These are phyloP conservation scores for Triticum urartu DNA, from an alignment of 176 grass and related monocot genomes.

Conservation along the genomic window DNA sequence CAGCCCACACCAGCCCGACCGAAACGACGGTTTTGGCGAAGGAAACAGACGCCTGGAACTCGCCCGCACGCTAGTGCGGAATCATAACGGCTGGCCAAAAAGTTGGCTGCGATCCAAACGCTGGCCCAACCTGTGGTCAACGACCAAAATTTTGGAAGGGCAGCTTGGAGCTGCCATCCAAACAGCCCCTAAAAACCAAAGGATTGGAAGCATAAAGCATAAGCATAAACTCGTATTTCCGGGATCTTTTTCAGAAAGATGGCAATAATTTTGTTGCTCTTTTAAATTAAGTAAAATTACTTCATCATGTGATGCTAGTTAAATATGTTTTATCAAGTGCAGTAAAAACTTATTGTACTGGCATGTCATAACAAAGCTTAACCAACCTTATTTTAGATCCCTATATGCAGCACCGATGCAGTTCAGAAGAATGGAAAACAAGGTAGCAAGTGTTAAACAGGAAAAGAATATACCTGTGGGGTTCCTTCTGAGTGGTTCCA, in stretches of 20 bases:
- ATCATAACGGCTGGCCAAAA: too few relatives aligned
- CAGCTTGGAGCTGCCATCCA: too few relatives aligned
- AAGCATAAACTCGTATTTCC: not conserved
- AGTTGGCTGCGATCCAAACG: too few relatives aligned
- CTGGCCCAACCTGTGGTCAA: too few relatives aligned
- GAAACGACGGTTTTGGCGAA: too few relatives aligned
- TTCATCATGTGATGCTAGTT: not conserved
- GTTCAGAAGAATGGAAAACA: not conserved
- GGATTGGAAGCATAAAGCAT: not conserved
- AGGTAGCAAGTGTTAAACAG: not conserved
- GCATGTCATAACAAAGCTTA: not conserved
- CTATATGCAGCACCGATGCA: not conserved
- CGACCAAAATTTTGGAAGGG: too few relatives aligned
- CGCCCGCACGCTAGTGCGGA: too few relatives aligned
- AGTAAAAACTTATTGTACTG: not conserved
- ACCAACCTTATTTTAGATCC: not conserved
- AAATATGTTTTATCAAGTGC: not conserved
- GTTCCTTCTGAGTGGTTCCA: slow-evolving; percentile 80
- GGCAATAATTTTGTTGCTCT: not conserved
- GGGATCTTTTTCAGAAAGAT: not conserved
- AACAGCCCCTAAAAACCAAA: not conserved
- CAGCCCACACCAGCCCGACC: too few relatives aligned
- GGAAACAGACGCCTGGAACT: too few relatives aligned
- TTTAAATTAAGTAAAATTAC: not conserved
- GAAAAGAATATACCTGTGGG: slow-evolving; percentile 53